These are phyloP conservation scores for Leptodontidium sp. DNA, from an alignment of 2,329 filamentous ascomycete genomes.

Conservation along the genomic window DNA sequence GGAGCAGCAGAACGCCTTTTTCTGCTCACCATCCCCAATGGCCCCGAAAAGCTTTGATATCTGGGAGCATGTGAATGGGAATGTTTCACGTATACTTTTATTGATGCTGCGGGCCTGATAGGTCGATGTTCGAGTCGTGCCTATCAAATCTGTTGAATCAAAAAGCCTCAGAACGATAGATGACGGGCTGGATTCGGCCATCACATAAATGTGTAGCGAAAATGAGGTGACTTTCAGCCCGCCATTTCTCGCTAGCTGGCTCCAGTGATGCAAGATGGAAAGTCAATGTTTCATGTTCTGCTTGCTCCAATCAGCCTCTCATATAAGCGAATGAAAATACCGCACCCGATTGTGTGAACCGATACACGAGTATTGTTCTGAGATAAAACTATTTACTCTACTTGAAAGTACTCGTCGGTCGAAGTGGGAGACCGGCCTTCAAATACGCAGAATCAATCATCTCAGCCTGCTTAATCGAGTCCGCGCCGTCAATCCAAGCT, in stretches of 20 bases:
- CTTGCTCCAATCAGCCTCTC: no score
- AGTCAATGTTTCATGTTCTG: no score
- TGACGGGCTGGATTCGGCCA: neutral
- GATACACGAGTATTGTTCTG: no score
- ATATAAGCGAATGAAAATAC: no score
- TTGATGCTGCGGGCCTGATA: neutral
- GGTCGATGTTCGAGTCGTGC: neutral
- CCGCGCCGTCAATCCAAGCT: slow-evolving; percentile 53
- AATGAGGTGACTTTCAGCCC: neutral
- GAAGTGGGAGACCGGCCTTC: slow-evolving; percentile 49
- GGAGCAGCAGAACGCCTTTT: neutral
- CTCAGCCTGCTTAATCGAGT: slow-evolving; percentile 54
- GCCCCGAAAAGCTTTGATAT: neutral
- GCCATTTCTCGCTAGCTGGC: neutral
- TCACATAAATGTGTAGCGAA: slow-evolving; percentile 3
- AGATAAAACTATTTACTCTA: neutral
- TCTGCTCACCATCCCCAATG: no score
- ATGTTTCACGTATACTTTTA: neutral
- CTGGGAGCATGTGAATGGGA: neutral
- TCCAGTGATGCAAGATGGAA: neutral
- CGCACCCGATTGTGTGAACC: no score
- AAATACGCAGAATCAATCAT: slow-evolving; percentile 57
- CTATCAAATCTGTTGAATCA: neutral
- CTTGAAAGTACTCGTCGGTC: slow-evolving; percentile 34
- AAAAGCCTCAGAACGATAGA: neutral